These are phyloP conservation scores for Calonectria pseudoreteaudii DNA, from an alignment of 2,329 filamentous ascomycete genomes.

Conservation along the genomic window DNA sequence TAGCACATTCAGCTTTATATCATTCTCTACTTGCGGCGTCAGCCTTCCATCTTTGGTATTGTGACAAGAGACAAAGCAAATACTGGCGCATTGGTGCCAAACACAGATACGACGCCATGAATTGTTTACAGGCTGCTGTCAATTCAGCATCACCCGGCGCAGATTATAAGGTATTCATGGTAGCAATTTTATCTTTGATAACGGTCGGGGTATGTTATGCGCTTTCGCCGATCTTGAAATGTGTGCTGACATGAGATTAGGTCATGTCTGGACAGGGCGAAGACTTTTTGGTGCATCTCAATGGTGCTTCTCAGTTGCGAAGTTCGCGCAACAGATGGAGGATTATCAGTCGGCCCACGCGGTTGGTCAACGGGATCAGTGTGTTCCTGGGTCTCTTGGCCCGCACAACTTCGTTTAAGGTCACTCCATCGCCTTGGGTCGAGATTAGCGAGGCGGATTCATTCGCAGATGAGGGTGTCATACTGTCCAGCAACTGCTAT, in stretches of 20 bases:
- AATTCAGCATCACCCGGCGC: neutral
- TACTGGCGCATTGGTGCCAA: slow-evolving; percentile 9
- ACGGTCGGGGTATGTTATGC: slow-evolving; percentile 10
- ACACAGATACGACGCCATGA: slow-evolving; percentile 3
- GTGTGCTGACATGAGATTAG: neutral
- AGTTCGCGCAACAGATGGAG: slow-evolving; percentile 22
- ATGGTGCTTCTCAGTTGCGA: slow-evolving; percentile 18
- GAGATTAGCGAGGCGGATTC: neutral
- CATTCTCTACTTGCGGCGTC: slow-evolving; percentile 18
- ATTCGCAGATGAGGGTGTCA: neutral
- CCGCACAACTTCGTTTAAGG: slow-evolving; percentile 17
- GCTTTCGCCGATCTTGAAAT: neutral
- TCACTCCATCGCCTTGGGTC: neutral
- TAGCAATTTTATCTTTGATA: slow-evolving; percentile 19
- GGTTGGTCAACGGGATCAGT: slow-evolving; percentile 26
- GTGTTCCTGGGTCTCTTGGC: slow-evolving; percentile 26
- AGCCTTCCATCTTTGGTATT: slow-evolving; percentile 22
- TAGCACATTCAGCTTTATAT: slow-evolving; percentile 24
- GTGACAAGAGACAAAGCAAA: slow-evolving; percentile 7
- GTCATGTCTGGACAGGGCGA: slow-evolving; percentile 22
- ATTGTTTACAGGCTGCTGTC: slow-evolving; percentile 15
- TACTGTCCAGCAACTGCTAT: slow-evolving; percentile 7
- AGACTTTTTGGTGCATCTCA: slow-evolving; percentile 20
- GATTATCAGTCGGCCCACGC: slow-evolving; percentile 16
- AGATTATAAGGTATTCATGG: slow-evolving; percentile 20